Conservation (phyloP, 2,329 filamentous ascomycete species). For the Aspergillus quadricinctus region DNA sequence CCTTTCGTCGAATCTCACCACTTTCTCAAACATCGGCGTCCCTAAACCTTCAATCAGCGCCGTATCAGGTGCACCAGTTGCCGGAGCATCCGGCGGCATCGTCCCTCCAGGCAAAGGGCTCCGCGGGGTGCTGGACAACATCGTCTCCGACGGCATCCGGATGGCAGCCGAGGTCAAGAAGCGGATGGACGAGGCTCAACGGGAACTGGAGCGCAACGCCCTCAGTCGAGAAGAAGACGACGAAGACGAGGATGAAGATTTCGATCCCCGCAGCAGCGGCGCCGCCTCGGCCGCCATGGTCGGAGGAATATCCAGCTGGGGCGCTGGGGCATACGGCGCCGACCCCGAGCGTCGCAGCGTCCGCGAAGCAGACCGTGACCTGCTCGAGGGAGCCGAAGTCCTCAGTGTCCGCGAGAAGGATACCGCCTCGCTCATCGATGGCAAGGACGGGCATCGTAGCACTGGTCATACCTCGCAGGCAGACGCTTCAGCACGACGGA, state of each 20-base stretch:
- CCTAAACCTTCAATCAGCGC: slow-evolving; percentile 38
- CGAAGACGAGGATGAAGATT: slow-evolving; percentile 66
- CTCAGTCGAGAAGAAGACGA: slow-evolving; percentile 64
- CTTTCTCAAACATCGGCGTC: slow-evolving; percentile 68
- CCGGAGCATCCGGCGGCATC: slow-evolving; percentile 54
- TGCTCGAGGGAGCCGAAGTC: slow-evolving; percentile 71
- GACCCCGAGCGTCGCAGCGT: slow-evolving; percentile 62
- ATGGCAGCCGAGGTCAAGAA: slow-evolving; percentile 88
- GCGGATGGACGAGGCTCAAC: slow-evolving; percentile 92
- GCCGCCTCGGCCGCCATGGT: slow-evolving; percentile 25
- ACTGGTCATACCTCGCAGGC: not conserved
- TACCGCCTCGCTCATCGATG: slow-evolving; percentile 26
- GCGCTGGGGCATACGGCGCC: slow-evolving; percentile 44
- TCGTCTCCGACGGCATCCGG: slow-evolving; percentile 94
- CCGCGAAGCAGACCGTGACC: slow-evolving; percentile 62
- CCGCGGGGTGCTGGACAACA: slow-evolving; percentile 90
- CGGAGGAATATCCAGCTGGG: slow-evolving; percentile 35
- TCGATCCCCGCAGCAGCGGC: slow-evolving; percentile 38
- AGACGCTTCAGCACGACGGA: slow-evolving; percentile 5
- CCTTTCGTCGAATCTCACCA: slow-evolving; percentile 70
- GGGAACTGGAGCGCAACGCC: slow-evolving; percentile 80
- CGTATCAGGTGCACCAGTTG: slow-evolving; percentile 38
- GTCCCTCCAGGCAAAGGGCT: slow-evolving; percentile 68
- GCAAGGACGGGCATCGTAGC: slow-evolving; percentile 16
- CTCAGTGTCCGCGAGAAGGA: slow-evolving; percentile 42